Evolutionary conservation across 495 filamentous ascomycete genomes (phyloP).

Genomic region (Penicillium steckii): DNA sequence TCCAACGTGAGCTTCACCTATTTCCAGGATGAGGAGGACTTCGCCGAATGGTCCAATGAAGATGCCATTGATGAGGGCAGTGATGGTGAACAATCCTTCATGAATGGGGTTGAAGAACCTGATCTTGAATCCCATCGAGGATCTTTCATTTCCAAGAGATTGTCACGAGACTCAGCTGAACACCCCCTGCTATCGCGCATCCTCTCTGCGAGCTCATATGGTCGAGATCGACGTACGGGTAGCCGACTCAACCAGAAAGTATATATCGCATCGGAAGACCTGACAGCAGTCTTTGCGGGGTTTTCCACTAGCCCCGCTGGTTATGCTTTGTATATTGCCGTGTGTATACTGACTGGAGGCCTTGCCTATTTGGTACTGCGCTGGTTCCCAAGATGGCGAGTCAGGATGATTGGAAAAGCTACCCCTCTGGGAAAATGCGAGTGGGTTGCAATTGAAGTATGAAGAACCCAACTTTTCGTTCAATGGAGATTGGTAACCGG

Average conservation of each 20-base stretch:
- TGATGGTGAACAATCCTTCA: conserved; percentile 52
- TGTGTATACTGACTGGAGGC: conserved; percentile 73
- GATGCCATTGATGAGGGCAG: conserved; percentile 51
- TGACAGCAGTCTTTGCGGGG: conserved; percentile 88
- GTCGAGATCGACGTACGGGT: conserved; percentile 53
- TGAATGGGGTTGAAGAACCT: conserved; percentile 27
- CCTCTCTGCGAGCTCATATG: conserved; percentile 55
- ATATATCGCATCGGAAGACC: conserved; percentile 88
- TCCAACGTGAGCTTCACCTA: conserved; percentile 90
- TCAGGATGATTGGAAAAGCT: conserved; percentile 68
- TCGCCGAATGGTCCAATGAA: conserved; percentile 50
- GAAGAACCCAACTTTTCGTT: conserved; percentile 9
- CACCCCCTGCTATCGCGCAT: conserved; percentile 69
- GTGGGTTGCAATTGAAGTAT: conserved; percentile 88
- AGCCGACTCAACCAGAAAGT: conserved; percentile 78
- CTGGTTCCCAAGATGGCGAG: conserved; percentile 87
- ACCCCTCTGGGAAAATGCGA: conserved; percentile 67
- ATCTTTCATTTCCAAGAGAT: conserved; percentile 46
- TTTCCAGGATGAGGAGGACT: conserved; percentile 63
- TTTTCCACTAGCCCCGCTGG: conserved; percentile 75
- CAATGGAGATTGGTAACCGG: too few relatives aligned
- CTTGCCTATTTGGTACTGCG: conserved; percentile 79
- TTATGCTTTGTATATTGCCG: conserved; percentile 60
- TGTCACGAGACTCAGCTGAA: conserved; percentile 62
- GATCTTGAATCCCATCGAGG: conserved; percentile 34